Base-by-base conservation (phyloP, 1,284 basidiomycete genomes). In the Macrocystidia cucumis region DNA sequence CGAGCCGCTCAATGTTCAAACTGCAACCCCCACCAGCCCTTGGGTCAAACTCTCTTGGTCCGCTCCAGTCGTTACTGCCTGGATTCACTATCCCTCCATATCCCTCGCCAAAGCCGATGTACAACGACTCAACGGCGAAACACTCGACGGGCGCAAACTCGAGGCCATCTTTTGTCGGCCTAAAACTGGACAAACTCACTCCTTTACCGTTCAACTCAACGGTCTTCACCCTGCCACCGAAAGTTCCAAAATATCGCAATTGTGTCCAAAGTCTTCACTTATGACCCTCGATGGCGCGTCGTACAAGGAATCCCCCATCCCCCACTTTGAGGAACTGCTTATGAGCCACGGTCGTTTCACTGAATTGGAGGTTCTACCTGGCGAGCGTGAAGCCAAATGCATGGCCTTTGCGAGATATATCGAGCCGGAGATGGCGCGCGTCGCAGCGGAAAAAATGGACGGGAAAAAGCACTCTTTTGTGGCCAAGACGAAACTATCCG, bases 1-100 rank as follows among this genome's bases (percentile, higher is more conserved):
- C n/a, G 29, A 12, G 14, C 12, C 11, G 17, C 14, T 16, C 12
- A 16, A 30, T 18, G 17, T n/a, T 14, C 11, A 18, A 9, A n/a
- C 14, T 11, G 12, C 3, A 25, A 45, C 41, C 21, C 34, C 44
- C 14, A 36, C 42, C 26, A 47, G 45, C 38, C 54, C 50, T 22
- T 50, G 52, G 26, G 44, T 62, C 31, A 59, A 50, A 37, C 29
- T 63, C 6, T 48, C 46, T 21, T 74, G 69, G 67, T 56, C 57
- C 18, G 52, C 60, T 14, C 60, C 68, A 0, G 55, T 47, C 32
- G 42, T 48, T 23, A 48, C 46, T 7, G 67, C 57, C 2, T 72
- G 67, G 66, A 55, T 51, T 11, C 59, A 59, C 40, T 74, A 67
- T 42, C 21, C 51, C 1, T 59, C 50, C 2, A 54, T 70, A 8